Conservation (phyloP, 257 asterid species). For the Jacaranda mimosifolia region DNA sequence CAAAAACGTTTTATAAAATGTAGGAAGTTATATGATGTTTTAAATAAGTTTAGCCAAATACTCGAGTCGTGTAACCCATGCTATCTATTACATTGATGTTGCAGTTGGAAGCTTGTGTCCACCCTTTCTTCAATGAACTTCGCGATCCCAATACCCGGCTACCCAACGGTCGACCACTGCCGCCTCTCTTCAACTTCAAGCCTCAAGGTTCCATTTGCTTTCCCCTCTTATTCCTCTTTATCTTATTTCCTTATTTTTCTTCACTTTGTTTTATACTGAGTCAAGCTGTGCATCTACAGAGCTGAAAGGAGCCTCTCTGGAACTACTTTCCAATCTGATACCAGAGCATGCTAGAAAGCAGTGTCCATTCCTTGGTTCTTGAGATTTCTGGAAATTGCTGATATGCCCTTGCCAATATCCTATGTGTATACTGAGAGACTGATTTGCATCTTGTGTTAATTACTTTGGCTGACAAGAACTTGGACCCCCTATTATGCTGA, state of each 20-base stretch:
- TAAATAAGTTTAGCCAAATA: no score
- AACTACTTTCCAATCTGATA: not conserved
- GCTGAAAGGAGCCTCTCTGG: not conserved
- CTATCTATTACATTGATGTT: not conserved
- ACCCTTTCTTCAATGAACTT: not conserved
- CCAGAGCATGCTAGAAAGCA: conserved; percentile 12
- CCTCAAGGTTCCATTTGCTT: not conserved
- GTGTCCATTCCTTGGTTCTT: conserved; percentile 2
- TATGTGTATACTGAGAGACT: not conserved
- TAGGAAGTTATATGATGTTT: no score
- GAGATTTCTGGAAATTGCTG: not conserved
- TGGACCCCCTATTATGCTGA: not conserved
- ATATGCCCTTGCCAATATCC: not conserved
- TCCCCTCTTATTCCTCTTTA: not conserved
- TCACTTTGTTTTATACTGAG: not conserved
- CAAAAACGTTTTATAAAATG: no score
- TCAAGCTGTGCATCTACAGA: not conserved
- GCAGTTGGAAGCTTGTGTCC: conserved; percentile 8
- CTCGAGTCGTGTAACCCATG: not conserved
- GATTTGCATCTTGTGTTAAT: not conserved
- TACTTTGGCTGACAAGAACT: not conserved
- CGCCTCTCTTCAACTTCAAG: not conserved
- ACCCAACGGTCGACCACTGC: not conserved
- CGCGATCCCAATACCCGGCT: not conserved
- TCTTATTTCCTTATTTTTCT: not conserved